Conservation (phyloP, 805 yeast genomes). For the Ogataea nitratoaversa region DNA sequence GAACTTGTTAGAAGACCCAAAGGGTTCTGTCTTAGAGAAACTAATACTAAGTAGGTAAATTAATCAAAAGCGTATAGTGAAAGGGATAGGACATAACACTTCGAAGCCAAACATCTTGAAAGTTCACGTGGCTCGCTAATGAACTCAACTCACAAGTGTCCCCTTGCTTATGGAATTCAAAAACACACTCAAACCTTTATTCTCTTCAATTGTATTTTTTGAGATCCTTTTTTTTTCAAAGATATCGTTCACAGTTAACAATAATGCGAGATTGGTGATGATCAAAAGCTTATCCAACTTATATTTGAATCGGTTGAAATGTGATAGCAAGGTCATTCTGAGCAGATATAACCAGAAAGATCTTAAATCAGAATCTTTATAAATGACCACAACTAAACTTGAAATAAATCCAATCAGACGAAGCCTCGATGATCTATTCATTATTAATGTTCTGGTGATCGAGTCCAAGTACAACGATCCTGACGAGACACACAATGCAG, state of each 20-base stretch:
- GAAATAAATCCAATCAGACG: conserved; percentile 15
- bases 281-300: conserved; percentile 14
- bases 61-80: background rate
- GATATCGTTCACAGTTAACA: conserved; percentile 14
- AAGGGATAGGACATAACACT: background rate
- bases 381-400: conserved; percentile 10
- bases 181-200: conserved; percentile 5
- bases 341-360: conserved; percentile 20
- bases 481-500: conserved; percentile 9
- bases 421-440: conserved; percentile 2
- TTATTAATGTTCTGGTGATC: background rate
- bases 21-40: conserved; percentile 17
- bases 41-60: conserved; percentile 9
- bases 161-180: conserved; percentile 7
- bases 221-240: background rate
- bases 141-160: conserved; percentile 3
- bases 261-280: conserved; percentile 9
- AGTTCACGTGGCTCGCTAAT: background rate
- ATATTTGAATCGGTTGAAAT: conserved; percentile 6
- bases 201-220: conserved; percentile 4
- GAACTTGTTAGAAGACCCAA: conserved; percentile 21
- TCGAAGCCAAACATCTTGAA: background rate
- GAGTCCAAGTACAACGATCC: conserved; percentile 3
- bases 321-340: conserved; percentile 16
- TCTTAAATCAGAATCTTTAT: conserved; percentile 9